A percentile compares a stretch with the other conserved stretches of the same genome.
Evolutionary conservation across 2,329 filamentous ascomycete genomes (phyloP).

Genomic region (Fusarium falciforme): DNA sequence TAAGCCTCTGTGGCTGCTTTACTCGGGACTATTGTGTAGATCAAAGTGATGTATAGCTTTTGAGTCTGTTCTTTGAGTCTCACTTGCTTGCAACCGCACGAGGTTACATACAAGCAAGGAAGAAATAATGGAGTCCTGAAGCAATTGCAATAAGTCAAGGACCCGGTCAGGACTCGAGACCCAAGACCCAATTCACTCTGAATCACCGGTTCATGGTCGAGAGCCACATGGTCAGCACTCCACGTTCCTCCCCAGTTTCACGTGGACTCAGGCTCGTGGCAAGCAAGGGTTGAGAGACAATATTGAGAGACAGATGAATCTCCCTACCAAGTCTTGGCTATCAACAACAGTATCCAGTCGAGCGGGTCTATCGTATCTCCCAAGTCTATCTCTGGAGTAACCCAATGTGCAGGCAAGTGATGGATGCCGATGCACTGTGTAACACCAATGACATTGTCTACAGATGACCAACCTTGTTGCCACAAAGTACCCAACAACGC

Average conservation of each 20-base stretch:
- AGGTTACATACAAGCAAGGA: conserved; percentile 28
- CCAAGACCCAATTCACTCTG: conserved; percentile 21
- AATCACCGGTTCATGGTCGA: conserved; percentile 17
- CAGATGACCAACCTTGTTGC: neutral
- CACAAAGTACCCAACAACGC: neutral
- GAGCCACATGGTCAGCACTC: conserved; percentile 28
- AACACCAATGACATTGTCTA: neutral
- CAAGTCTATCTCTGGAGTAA: conserved; percentile 14
- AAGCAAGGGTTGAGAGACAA: conserved; percentile 28
- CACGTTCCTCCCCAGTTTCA: conserved; percentile 37
- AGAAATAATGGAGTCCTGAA: conserved; percentile 10
- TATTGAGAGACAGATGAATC: conserved; percentile 2
- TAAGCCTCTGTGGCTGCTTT: conserved; percentile 21
- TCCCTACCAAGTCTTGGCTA: neutral
- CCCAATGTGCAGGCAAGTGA: neutral
- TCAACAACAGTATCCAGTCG: neutral
- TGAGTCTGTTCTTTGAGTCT: conserved; percentile 11
- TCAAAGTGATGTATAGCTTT: conserved; percentile 35
- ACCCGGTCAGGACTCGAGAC: neutral
- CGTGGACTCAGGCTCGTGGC: conserved; percentile 23
- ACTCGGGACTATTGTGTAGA: conserved; percentile 32
- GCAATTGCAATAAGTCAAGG: neutral
- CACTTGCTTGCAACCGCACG: conserved; percentile 18
- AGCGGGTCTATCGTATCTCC: neutral
- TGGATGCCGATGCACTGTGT: conserved; percentile 15